phyloP scores from a whole-genome alignment of 306 rosid genomes.

The Cotoneaster glaucophyllus region DNA sequence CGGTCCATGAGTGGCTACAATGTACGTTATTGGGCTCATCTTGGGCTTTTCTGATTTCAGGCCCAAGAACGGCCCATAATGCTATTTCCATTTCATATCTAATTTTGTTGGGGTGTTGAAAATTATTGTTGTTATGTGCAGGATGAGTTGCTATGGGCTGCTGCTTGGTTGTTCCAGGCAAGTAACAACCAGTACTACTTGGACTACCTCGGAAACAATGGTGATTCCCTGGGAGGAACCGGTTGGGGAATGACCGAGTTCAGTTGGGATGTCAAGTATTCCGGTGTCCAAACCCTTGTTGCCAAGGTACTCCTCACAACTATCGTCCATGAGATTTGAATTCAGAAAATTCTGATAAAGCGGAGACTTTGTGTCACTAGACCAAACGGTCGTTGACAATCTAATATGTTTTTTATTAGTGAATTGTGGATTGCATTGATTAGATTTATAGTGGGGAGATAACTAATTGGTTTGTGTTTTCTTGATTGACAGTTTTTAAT shows the following conservation, averaged over 20 bases:
- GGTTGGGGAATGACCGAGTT: conserved; percentile 91
- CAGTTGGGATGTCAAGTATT: conserved; percentile 91
- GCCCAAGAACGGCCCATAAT: not conserved
- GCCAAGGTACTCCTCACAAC: conserved; percentile 50
- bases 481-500: conserved; percentile 49
- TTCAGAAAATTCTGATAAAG: not conserved
- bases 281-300: conserved; percentile 85
- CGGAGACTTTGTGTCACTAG: not conserved
- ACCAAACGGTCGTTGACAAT: not conserved
- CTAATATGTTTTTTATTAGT: not conserved
- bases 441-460: not conserved
- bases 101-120: not conserved
- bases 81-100: not conserved
- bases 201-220: conserved; percentile 75
- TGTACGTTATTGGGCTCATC: conserved; percentile 28
- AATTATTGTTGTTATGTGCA: not conserved
- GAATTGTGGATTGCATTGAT: not conserved
- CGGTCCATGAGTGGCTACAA: conserved; percentile 84
- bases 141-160: conserved; percentile 98
- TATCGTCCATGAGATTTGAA: not conserved
- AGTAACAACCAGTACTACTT: conserved; percentile 64
- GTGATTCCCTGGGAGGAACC: conserved; percentile 84
- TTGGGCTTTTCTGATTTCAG: not conserved
- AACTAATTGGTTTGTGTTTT: not conserved
- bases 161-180: conserved; percentile 96